Base-by-base conservation (phyloP, 2,329 filamentous ascomycete genomes). In the Pseudogymnoascus sp. region DNA sequence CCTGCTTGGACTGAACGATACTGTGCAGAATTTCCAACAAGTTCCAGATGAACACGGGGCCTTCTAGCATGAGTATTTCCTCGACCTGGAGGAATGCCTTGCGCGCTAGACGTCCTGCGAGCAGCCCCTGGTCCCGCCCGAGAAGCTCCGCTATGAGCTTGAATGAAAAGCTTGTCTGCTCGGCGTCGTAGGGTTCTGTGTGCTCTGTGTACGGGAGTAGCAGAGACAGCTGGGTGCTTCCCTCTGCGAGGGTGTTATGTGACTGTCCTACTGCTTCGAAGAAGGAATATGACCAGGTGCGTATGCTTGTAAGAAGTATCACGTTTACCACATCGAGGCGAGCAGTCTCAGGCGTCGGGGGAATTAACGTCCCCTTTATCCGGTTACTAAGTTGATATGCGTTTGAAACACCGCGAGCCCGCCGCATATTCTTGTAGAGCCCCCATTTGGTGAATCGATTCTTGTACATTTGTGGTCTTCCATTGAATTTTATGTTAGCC, bases 401-500 rank as follows among this genome's bases (percentile, higher is more conserved):
- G 24, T 16, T 22, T 24, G 40, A 43, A 24, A 24, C 19, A 43
- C 14, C 19, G 40, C 40, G 40, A 43, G 40, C 40, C 40, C 16
- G 40, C 40, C 40, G 40, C 19, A 24, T 43, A 24, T 43, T 43
- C 53, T 70, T 70, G 31, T 62, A 60, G 59, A 70, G 65, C 12
- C 67, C 66, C 69, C 68, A 70, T 61, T 67, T 66, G 12, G 69
- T 59, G 33, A 70, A 69, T 4, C 69, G 62, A 35, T 69, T 70
- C 64, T 70, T 70, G 64, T 70, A 70, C 69, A 70, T 70, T 40
- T 70, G 68, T 31, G 59, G 53, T 22, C 66, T 69, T 12, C 14
- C 40, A 22, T 43, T 24, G 11, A 43, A 43, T 43, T 43, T 8
- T 8, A 43, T 43, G 40, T 43, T 22, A 43, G 40, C 19, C 10